phyloP scores from a whole-genome alignment of 164 flowering plant species.

The Malania oleifera region DNA sequence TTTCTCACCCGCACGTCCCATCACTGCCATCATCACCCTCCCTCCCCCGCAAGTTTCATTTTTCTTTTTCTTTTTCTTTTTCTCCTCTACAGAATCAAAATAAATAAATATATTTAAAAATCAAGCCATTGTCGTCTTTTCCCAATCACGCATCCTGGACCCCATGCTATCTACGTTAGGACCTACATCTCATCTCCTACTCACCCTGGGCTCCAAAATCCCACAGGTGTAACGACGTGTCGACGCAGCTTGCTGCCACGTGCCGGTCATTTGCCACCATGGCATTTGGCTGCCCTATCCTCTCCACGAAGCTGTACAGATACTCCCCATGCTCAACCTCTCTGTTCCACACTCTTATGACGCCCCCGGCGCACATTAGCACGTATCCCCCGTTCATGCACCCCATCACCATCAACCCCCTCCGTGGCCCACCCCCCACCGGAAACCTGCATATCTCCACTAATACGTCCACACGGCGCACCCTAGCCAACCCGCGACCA shows the following conservation, averaged over 20 bases:
- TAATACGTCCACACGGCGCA: slow-evolving; percentile 39
- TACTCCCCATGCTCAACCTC: slow-evolving; percentile 36
- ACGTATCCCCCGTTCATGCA: slow-evolving; percentile 61
- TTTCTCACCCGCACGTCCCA: no score
- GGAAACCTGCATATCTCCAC: slow-evolving; percentile 54
- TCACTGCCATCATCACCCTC: no score
- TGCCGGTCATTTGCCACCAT: slow-evolving; percentile 51
- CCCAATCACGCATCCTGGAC: no score
- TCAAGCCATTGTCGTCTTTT: neutral
- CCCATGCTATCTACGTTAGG: no score
- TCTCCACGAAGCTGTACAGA: slow-evolving; percentile 38
- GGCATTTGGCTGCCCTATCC: slow-evolving; percentile 41
- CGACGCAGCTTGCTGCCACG: slow-evolving; percentile 47
- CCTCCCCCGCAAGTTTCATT: no score
- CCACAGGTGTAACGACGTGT: slow-evolving; percentile 64
- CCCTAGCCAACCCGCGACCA: slow-evolving; percentile 38
- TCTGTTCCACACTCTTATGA: slow-evolving; percentile 56
- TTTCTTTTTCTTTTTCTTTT: no score
- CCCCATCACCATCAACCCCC: slow-evolving; percentile 31
- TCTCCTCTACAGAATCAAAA: no score
- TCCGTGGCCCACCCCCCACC: slow-evolving; percentile 22
- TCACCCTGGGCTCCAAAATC: slow-evolving; percentile 48
- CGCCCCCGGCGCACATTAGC: slow-evolving; percentile 49
- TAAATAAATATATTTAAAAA: no score
- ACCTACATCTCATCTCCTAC: no score